Evolutionary conservation across 2,329 filamentous ascomycete species (phyloP), one percentile per base, ranked within the genome.

Genomic region (Fusarium veterinarium): DNA sequence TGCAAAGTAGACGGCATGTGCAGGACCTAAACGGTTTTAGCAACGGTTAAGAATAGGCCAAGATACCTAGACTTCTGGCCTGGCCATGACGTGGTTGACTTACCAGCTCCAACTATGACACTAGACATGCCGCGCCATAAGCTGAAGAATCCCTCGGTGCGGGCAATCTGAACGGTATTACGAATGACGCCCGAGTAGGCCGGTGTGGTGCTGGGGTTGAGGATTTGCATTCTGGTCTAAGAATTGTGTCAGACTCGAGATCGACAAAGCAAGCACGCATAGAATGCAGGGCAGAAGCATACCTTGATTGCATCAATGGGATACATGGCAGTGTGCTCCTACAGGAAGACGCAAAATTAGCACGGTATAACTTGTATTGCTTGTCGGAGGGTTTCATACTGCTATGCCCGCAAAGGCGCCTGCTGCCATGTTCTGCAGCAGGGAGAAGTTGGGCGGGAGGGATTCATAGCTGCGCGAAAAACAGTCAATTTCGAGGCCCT

Each of bases 311-410:
- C 91, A 85, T 99, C 96, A 80, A 99, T 93, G 25, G 96, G 96
- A 81, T 99, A 99, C 96, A 99, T 98, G 79, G 97, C 95, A 67
- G 95, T 97, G 84, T 98, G 95, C 86, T 98, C 95, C 95, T 98
- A 76, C 57, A 69, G 28, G 31, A 31, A 40, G 31, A 59, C 59
- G 17, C 45, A 77, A 68, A 76, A 73, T 74, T 68, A 69, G 53
- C 66, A 52, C 49, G 37, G 23, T 35, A 30, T 63, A 37, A 53
- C n/a, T 20, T 41, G 23, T 61, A 28, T 30, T 62, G 37, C 30
- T 55, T 35, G 19, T 44, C 48, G 37, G 51, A 37, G 46, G 41
- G 58, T 30, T 53, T 80, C 91, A 77, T 91, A 97, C 94, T 79
- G 95, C 94, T 84, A 98, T 97, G 77, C 96, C 96, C 67, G 96